These are phyloP conservation scores for Asterochloris erici DNA, from an alignment of 139 green algal genomes.

Conservation along the genomic window DNA sequence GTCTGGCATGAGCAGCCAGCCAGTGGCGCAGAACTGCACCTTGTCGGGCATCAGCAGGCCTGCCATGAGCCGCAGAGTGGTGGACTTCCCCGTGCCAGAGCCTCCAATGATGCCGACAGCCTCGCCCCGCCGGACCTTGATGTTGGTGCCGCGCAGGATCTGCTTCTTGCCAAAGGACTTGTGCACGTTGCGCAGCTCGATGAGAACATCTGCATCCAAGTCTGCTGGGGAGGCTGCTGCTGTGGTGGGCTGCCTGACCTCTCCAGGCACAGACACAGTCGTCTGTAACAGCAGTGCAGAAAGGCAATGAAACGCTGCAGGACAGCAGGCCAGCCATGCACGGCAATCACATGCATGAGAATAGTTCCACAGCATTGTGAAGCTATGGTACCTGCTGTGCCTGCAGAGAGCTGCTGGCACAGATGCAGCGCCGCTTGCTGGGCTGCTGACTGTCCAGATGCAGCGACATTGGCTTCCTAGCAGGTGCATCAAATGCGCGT, in stretches of 20 bases:
- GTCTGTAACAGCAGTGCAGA: too few relatives aligned
- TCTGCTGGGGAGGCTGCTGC: neutral
- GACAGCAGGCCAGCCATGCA: too few relatives aligned
- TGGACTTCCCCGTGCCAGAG: slow-evolving; percentile 97
- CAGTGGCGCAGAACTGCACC: slow-evolving; percentile 15
- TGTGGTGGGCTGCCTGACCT: neutral
- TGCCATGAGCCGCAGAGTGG: slow-evolving; percentile 88
- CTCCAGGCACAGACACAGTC: too few relatives aligned
- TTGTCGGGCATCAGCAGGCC: slow-evolving; percentile 91
- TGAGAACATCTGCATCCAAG: slow-evolving; percentile 70
- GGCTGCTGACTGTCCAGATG: too few relatives aligned
- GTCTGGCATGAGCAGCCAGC: neutral
- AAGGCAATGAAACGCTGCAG: too few relatives aligned
- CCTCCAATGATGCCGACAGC: slow-evolving; percentile 98
- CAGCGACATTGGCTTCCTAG: too few relatives aligned
- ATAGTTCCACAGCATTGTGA: too few relatives aligned
- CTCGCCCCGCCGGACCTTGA: slow-evolving; percentile 93
- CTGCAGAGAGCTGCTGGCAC: too few relatives aligned
- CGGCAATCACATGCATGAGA: too few relatives aligned
- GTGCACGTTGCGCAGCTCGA: slow-evolving; percentile 91
- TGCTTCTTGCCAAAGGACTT: slow-evolving; percentile 94
- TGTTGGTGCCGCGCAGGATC: slow-evolving; percentile 87
- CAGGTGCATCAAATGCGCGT: too few relatives aligned
- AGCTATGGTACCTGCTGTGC: too few relatives aligned
- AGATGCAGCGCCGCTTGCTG: too few relatives aligned